These are phyloP conservation scores for Neofusicoccum ribis DNA, from an alignment of 2,329 filamentous ascomycete species.

Conservation along the genomic window DNA sequence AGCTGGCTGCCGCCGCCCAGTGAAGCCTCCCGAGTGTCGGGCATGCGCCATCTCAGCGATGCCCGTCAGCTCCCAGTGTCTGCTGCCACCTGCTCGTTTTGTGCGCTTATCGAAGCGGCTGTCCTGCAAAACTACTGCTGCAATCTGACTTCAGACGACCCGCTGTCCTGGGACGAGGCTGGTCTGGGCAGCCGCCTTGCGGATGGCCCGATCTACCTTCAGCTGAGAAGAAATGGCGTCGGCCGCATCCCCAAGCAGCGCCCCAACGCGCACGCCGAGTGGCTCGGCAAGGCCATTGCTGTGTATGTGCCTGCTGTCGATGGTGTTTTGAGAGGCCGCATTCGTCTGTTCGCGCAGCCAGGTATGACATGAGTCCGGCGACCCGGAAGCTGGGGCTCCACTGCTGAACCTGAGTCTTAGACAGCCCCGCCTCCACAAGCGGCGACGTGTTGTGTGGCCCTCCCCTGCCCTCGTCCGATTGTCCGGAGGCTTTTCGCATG, in stretches of 20 bases:
- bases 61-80: constrained; percentile 20
- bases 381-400: not conserved
- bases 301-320: constrained; percentile 27
- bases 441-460: constrained; percentile 25
- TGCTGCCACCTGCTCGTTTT: constrained; percentile 23
- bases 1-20: constrained; percentile 24
- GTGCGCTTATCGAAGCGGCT: constrained; percentile 24
- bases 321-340: constrained; percentile 23
- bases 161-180: constrained; percentile 19
- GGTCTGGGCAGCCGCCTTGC: constrained; percentile 21
- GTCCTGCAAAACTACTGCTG: constrained; percentile 24
- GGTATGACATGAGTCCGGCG: constrained; percentile 21
- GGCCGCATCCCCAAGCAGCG: constrained; percentile 20
- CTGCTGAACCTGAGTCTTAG: constrained; percentile 23
- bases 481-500: constrained; percentile 27
- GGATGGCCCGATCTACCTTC: constrained; percentile 25
- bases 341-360: constrained; percentile 25
- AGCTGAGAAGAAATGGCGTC: constrained; percentile 26
- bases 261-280: not conserved
- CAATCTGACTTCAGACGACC: constrained; percentile 2
- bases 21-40: constrained; percentile 23
- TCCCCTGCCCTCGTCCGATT: constrained; percentile 26
- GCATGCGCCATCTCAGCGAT: constrained; percentile 25
- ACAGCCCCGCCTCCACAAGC: constrained; percentile 25
- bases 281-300: constrained; percentile 24